phyloP scores from a whole-genome alignment of 2,329 filamentous ascomycete species.

The Exutisphaerella laricina region DNA sequence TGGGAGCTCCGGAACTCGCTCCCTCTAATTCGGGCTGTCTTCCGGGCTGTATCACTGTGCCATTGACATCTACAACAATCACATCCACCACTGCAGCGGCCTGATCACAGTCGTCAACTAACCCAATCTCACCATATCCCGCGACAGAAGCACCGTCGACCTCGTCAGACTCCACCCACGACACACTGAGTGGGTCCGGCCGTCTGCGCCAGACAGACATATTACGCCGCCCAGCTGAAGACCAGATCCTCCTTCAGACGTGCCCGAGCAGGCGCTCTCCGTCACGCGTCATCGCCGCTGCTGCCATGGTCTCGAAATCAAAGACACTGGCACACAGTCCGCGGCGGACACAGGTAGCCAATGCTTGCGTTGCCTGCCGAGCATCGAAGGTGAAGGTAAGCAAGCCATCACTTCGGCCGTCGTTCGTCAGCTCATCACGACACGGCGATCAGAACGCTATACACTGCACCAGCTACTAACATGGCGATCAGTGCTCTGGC shows the following conservation, averaged over 20 bases:
- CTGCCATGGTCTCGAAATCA: neutral
- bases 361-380: constrained; percentile 9
- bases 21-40: neutral
- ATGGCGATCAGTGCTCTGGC: constrained; percentile 13
- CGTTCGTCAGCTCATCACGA: neutral
- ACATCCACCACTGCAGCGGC: too few relatives aligned
- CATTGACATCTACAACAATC: too few relatives aligned
- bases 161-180: neutral
- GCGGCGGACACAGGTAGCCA: constrained; percentile 7
- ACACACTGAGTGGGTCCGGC: too few relatives aligned
- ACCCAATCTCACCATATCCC: neutral
- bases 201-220: too few relatives aligned
- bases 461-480: neutral
- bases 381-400: constrained; percentile 10
- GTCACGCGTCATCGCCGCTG: too few relatives aligned
- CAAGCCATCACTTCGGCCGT: neutral
- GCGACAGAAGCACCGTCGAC: neutral
- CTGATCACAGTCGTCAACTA: too few relatives aligned
- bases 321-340: neutral
- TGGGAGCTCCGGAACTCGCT: neutral
- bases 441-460: neutral
- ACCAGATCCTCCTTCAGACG: neutral
- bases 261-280: too few relatives aligned
- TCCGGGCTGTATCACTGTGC: too few relatives aligned
- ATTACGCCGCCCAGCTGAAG: too few relatives aligned